Evolutionary conservation across 1,139 yeast species (phyloP), one percentile per base, ranked within the genome.

Genomic region (Suhomyces wounanorum): DNA sequence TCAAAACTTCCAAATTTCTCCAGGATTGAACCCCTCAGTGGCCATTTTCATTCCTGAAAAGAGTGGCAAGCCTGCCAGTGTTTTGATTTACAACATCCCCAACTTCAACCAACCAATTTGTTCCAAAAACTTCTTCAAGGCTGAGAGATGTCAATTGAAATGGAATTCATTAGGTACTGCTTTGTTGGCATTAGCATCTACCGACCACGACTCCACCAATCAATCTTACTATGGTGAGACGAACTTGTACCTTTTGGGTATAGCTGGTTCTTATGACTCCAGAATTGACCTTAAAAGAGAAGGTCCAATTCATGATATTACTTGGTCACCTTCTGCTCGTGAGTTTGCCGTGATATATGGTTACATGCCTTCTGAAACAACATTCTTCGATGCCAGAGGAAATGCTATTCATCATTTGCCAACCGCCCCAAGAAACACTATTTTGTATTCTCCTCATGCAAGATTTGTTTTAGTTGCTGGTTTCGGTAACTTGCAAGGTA

Each of bases 291-390:
- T 95, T 62, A 90, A 88, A 55, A 86, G 89, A 64, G 96, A 90
- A 63, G 99, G 99, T 26, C 98, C 99, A 43, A 91, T 95, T 59
- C 97, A 95, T 71, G 99, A 94, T 67, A 88, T 94, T 58, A 86
- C 96, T 33, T 95, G 99, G 99, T 88, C 97, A 28, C 97, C 98
- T 53, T 85, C 92, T 48, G 90, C 97, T 18, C 82, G 97, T 61
- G 98, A 94, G 73, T 95, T 95, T 74, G 98, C 97, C 52, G 99
- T 94, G 46, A 91, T 89, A 54, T 92, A 92, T 66, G 99, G 99
- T 36, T 92, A 82, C 70, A 95, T 95, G 99, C 99, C 99, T 1
- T 90, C 97, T 26, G 89, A 89, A 64, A 91, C 97, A 26, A 86
- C 97, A 11, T 90, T 95, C 64, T 94, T 94, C 65, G 98, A 95